phyloP scores from a whole-genome alignment of 306 rosid genomes.

The Glycyrrhiza uralensis region DNA sequence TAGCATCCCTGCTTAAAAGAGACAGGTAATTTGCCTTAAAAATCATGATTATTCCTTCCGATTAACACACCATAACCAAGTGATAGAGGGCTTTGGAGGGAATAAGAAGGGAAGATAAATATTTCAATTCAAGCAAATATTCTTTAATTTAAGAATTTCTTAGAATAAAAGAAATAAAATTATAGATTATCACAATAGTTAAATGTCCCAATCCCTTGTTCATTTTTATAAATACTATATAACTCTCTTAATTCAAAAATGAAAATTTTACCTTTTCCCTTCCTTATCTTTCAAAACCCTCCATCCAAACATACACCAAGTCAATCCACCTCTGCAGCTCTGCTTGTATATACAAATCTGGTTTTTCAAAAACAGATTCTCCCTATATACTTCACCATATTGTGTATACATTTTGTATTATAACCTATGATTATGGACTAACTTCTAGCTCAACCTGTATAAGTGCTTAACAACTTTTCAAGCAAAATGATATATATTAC shows the following conservation, averaged over 20 bases:
- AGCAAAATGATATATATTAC: background rate
- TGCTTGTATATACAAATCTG: background rate
- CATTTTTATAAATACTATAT: background rate
- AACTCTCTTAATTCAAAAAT: background rate
- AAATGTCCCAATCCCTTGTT: background rate
- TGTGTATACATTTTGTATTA: background rate
- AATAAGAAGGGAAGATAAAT: background rate
- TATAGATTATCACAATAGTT: background rate
- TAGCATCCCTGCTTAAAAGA: background rate
- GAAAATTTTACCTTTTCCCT: background rate
- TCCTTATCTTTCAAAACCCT: background rate
- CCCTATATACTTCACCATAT: background rate
- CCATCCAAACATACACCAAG: background rate
- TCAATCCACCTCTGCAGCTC: background rate
- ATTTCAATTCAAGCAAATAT: background rate
- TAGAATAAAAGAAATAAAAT: background rate
- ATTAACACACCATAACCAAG: background rate
- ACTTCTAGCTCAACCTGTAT: background rate
- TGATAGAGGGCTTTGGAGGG: background rate
- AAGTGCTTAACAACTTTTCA: background rate
- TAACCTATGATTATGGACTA: background rate
- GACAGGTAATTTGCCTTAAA: background rate
- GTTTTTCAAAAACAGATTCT: slow-evolving; percentile 7
- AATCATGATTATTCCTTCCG: slow-evolving; percentile 1
- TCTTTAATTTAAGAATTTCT: background rate